These are phyloP conservation scores for Kickxella alabastrina DNA, from an alignment of 192 early-diverging fungal species.

Conservation along the genomic window DNA sequence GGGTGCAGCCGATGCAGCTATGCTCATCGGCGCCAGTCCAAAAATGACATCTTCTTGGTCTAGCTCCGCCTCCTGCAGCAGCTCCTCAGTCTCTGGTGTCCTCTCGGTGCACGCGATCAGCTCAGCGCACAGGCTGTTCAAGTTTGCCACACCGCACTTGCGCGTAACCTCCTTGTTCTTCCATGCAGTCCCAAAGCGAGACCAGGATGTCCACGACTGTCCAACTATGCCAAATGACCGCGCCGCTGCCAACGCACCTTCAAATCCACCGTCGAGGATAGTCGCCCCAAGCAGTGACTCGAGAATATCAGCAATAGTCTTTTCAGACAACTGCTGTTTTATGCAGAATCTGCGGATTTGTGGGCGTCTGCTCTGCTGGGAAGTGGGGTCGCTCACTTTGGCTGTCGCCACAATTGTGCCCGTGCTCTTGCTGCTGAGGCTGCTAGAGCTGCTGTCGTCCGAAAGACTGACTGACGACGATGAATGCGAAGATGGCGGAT, in stretches of 20 bases:
- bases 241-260: slow-evolving; percentile 53
- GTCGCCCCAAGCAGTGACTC: slow-evolving; percentile 81
- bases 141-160: slow-evolving; percentile 12
- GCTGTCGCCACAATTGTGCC: neutral
- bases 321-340: slow-evolving; percentile 63
- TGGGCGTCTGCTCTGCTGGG: neutral
- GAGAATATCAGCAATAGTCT: slow-evolving; percentile 80
- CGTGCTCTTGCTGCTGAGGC: neutral
- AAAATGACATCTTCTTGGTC: slow-evolving; percentile 31
- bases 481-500: neutral
- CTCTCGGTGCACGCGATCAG: neutral
- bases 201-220: slow-evolving; percentile 30
- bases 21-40: neutral
- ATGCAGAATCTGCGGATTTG: neutral
- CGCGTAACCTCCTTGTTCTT: slow-evolving; percentile 4
- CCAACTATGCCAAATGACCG: slow-evolving; percentile 52
- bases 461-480: neutral
- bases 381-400: neutral
- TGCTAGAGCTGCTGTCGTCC: neutral
- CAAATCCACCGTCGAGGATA: slow-evolving; percentile 56
- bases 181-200: slow-evolving; percentile 22
- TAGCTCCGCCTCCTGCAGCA: slow-evolving; percentile 27
- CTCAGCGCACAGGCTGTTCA: slow-evolving; percentile 13
- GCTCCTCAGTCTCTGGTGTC: slow-evolving; percentile 6
- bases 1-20: neutral